These are phyloP conservation scores for Spergularia bocconei DNA, from an alignment of 148 eudicot species.

Conservation along the genomic window DNA sequence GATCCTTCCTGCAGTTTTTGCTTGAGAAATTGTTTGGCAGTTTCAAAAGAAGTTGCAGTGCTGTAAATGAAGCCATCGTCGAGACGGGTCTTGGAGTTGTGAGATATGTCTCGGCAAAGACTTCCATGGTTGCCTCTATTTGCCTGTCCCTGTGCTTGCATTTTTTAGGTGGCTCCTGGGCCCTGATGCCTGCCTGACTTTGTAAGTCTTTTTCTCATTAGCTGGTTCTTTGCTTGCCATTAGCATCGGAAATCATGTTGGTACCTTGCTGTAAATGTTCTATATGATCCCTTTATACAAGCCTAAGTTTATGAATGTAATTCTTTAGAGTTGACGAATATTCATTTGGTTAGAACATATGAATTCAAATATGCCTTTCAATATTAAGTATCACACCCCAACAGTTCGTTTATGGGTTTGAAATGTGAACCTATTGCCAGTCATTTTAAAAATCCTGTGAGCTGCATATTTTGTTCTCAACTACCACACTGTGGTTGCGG, in stretches of 20 bases:
- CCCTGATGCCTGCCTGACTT: conserved; percentile 50
- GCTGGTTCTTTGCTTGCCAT: background rate
- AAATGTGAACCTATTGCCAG: background rate
- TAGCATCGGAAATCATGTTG: background rate
- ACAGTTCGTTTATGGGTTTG: background rate
- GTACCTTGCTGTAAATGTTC: conserved; percentile 8
- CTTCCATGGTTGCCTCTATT: conserved; percentile 52
- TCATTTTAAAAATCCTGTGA: background rate
- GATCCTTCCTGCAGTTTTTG: conserved; percentile 60
- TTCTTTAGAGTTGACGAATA: background rate
- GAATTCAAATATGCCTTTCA: background rate
- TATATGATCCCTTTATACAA: background rate
- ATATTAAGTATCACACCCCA: background rate
- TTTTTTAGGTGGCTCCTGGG: conserved; percentile 55
- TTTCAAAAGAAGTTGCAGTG: conserved; percentile 39
- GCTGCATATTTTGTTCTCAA: background rate
- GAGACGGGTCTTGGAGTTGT: conserved; percentile 47
- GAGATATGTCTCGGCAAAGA: conserved; percentile 48
- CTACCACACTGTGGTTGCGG: too few species aligned
- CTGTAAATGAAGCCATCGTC: conserved; percentile 44
- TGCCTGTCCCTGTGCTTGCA: conserved; percentile 76
- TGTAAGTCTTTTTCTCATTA: background rate
- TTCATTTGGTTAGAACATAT: background rate
- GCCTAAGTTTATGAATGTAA: conserved; percentile 4
- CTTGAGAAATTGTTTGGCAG: conserved; percentile 41